Evolutionary conservation across 768 basidiomycete species (phyloP), one percentile per base, ranked within the genome.

Genomic region (Panellus pusillus): DNA sequence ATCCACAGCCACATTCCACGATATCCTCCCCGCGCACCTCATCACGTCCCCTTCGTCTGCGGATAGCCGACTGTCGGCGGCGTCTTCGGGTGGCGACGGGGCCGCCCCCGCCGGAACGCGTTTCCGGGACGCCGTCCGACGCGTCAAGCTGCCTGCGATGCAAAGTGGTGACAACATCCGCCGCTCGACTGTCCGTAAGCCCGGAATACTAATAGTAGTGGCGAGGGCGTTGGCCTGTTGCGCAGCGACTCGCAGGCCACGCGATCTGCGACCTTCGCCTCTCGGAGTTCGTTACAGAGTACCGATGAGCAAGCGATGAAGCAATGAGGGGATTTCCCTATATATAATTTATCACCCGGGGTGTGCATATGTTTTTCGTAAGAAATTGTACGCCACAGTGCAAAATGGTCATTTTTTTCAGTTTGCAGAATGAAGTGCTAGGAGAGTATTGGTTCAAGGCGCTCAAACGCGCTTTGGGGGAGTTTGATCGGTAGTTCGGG

Each of bases 11-110:
- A 75, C 78, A 5, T 82, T 82, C 58, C 68, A 69, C 36, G 77
- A 81, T 37, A 74, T 82, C 17, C 67, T 82, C 9, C 77, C 81
- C 1, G 48, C 74, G 5, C 60, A 69, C 8, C 67, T 74, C n/a
- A 80, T 83, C 52, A 70, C 79, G 3, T 64, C 75, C 0, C 68
- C 77, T 7, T 66, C 68, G 1, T 57, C 68, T 27, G 67, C 71
- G 6, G 50, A 55, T 53, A 47, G 46, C 61, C 15, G 57, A 15
- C 37, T 45, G 31, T 4, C 40, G n/a, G 38, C 49, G 32, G 61
- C 55, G 13, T 50, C 61, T 18, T 13, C 4, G 17, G 28, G 29
- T n/a, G 29, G 55, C 27, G 24, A 49, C 8, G 14, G 3, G 12
- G 45, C 52, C 55, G 40, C 55, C n/a, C n/a, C n/a, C 51, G 28